Evolutionary conservation across 768 basidiomycete species (phyloP).

Genomic region (Chiua virens): DNA sequence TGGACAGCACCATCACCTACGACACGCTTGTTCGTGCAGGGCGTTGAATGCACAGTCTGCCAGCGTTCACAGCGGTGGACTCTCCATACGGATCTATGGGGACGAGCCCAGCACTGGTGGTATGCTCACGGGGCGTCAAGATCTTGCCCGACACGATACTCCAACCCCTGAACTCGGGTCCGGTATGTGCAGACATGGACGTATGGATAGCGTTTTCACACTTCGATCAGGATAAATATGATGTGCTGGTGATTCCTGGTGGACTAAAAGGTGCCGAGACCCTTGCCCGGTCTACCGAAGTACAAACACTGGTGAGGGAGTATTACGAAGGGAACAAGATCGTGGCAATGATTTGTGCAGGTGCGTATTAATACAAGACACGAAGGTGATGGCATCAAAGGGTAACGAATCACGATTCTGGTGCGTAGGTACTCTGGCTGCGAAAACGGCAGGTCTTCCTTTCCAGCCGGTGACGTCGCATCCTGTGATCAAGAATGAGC

Average conservation of each 20-base stretch:
- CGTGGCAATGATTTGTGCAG: conserved; percentile 87
- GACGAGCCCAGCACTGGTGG: conserved; percentile 48
- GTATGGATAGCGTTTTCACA: neutral
- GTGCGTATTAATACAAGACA: conserved; percentile 36
- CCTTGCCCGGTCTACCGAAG: conserved; percentile 54
- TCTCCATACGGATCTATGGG: conserved; percentile 24
- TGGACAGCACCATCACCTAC: conserved; percentile 59
- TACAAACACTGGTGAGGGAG: conserved; percentile 61
- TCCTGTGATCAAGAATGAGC: conserved; percentile 60
- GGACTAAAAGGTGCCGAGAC: conserved; percentile 78
- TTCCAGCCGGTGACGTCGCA: conserved; percentile 75
- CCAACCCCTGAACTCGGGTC: conserved; percentile 43
- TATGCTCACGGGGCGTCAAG: conserved; percentile 70
- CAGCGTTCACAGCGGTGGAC: conserved; percentile 45
- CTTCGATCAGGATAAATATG: conserved; percentile 54
- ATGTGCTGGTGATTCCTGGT: conserved; percentile 73
- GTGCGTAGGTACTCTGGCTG: conserved; percentile 62
- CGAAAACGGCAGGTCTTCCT: conserved; percentile 58
- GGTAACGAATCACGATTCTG: neutral
- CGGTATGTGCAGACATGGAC: conserved; percentile 37
- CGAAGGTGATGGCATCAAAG: neutral
- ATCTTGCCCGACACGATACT: conserved; percentile 67
- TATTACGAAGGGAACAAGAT: conserved; percentile 44
- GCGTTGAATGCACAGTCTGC: conserved; percentile 66
- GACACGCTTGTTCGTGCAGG: conserved; percentile 81